Base-by-base conservation (phyloP, 805 yeast species). In the Pichia paraexigua region DNA sequence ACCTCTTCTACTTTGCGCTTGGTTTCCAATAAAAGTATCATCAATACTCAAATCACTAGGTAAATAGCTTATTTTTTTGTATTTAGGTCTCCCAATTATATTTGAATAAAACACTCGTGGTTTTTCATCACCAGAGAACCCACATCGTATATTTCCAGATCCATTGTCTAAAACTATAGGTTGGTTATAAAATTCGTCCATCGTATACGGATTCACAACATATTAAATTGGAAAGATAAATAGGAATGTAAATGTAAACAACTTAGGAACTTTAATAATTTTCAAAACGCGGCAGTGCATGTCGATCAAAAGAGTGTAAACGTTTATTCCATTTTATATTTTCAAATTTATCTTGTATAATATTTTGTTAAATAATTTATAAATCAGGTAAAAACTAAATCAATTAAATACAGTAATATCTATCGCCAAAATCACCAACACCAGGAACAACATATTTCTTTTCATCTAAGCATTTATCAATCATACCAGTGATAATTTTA, bases 401-500 rank as follows among this genome's bases (percentile, higher is more conserved):
- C 39, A 43, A 40, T 46, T 75, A 91, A 56, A 88, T 80, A 72
- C 96, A 88, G 74, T 92, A 94, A 72, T 94, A 94, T 71, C 98
- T 79, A 72, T 94, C 98, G 64, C 99, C 99, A 64, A 94, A 94
- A 66, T 94, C 99, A 64, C 99, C 99, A 59, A 94, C 76, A 45
- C 99, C 99, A 32, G 99, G 99, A 46, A 81, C 81, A 60, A 94
- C 86, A 69, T 83, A 90, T 70, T 85, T 87, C 65, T 83, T 75
- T 51, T 83, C 96, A 63, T 92, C 90, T 63, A 94, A 76, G 51
- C 86, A 85, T 62, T 84, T 82, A 67, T 94, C 99, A 59, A 94
- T 75, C 58, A 90, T 91, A 55, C 99, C 99, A 35, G 98, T 91
- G 61, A 94, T 87, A 63, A 94, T 87, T 67, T 79, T 87, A 55